Base-by-base conservation (phyloP, 208 protist genomes). In the Strigomonas culicis region DNA sequence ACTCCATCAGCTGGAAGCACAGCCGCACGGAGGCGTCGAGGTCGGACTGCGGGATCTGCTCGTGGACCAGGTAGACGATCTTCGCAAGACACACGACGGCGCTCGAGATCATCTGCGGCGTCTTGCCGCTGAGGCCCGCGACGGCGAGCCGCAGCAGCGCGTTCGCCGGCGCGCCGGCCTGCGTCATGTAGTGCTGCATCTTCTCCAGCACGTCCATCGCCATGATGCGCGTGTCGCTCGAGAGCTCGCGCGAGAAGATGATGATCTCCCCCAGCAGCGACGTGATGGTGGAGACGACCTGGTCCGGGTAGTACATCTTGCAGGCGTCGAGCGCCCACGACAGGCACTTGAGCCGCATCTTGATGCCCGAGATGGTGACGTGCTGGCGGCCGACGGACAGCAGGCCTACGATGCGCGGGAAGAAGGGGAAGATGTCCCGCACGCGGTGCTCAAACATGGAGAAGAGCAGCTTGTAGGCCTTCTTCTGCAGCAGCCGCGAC, bases 391-490 rank as follows among this genome's bases (percentile, higher is more conserved):
- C 82, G n/a, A 92, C 68, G 4, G 80, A 76, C 4, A 95, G 70
- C 11, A 90, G 56, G n/a, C 86, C 79, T 0, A 86, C 67, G 44
- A 95, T 82, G 49, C 84, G 75, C 19, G 77, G 69, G 60, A 95
- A 80, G 2, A 95, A 51, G 19, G 72, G 77, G 28, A 86, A 84
- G 44, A 95, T 78, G 59, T 95, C 89, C 61, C 81, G 80, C 10
- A 88, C 75, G 59, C 86, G 80, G 66, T 91, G 64, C 66, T 95
- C 89, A 64, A 95, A 92, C 74, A 95, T 84, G 51, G 83, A 59
- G 43, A 81, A 84, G 57, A 95, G 81, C 52, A 95, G 75, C 71
- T 95, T 95, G 78, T 95, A 95, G 1, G 89, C 89, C 57, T 95
- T 95, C 72, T 95, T 95, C 72, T 95, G 89, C 59, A 95, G 70